phyloP scores from a whole-genome alignment of 352 stramenopile species.

The Phytophthora sp. region DNA sequence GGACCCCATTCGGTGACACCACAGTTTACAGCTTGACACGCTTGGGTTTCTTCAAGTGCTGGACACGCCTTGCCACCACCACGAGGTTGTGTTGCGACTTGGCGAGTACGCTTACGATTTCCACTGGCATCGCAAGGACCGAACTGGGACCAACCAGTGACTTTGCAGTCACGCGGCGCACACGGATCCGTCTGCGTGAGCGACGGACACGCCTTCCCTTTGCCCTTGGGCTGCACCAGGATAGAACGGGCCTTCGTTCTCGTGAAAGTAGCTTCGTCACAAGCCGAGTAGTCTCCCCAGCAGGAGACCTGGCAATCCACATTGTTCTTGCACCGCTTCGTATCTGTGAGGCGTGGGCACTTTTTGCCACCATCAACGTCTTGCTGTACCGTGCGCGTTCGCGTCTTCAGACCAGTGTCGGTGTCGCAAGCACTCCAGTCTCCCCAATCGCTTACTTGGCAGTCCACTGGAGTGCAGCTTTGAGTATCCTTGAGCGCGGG shows the following conservation, averaged over 20 bases:
- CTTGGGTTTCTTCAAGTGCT: conserved; percentile 39
- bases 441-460: conserved; percentile 49
- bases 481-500: conserved; percentile 39
- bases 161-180: conserved; percentile 47
- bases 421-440: conserved; percentile 48
- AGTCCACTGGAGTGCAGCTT: conserved; percentile 53
- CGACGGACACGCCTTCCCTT: conserved; percentile 45
- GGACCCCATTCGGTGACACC: conserved; percentile 53
- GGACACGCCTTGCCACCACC: conserved; percentile 54
- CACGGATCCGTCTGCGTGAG: conserved; percentile 46
- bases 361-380: conserved; percentile 42
- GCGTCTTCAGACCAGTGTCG: conserved; percentile 35
- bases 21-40: conserved; percentile 60
- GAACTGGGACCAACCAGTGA: conserved; percentile 59
- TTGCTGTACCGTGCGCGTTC: conserved; percentile 37
- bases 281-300: conserved; percentile 48
- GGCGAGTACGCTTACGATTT: conserved; percentile 50
- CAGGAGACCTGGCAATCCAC: conserved; percentile 61
- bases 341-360: conserved; percentile 44
- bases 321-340: conserved; percentile 29
- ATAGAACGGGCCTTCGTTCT: conserved; percentile 43
- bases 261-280: conserved; percentile 36
- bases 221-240: conserved; percentile 37
- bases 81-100: conserved; percentile 23
- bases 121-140: conserved; percentile 42